Base-by-base conservation (phyloP, 225 moss, liverwort and hornwort species). In the Ulota crispa region DNA sequence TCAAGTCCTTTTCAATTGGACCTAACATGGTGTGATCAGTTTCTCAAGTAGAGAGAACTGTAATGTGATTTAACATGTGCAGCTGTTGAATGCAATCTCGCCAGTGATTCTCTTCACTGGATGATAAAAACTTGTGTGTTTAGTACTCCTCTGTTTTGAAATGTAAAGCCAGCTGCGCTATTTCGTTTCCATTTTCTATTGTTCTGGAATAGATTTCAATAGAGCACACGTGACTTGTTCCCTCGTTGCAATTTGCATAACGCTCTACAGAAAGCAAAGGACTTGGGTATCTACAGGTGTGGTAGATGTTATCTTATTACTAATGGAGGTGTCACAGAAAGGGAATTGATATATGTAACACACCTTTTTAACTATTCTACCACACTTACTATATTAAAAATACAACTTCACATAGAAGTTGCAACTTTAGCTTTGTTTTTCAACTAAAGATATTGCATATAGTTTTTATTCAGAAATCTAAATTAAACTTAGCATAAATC, bases 11-110 rank as follows among this genome's bases (percentile, higher is more conserved):
- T 55, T 26, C 37, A 84, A 75, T 67, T 20, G 53, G 30, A 78
- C 54, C 28, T 43, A 62, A 63, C 36, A 23, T 78, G 41, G 52
- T 82, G 61, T 82, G 45, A 62, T 82, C 69, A 63, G n/a, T 69
- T 82, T 60, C 54, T 68, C 39, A 53, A 18, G 32, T 78, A 67
- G 65, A 62, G 67, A 85, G 56, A 37, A 39, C 13, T 30, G 13
- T 75, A 32, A 42, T 41, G 70, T 66, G 55, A 47, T 81, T 39
- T 28, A 53, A 27, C 73, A 67, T 26, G 16, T 60, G 75, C 42
- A 53, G 62, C 24, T 61, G 39, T n/a, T 34, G 56, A 24, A 55
- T 42, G 41, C 60, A 50, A 54, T 60, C 53, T 67, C 61, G 30
- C 59, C 37, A 47, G 77, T 23, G 28, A 23, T 62, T 34, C 26